Evolutionary conservation across 495 filamentous ascomycete species (phyloP).

Genomic region (Penicillium salamii): DNA sequence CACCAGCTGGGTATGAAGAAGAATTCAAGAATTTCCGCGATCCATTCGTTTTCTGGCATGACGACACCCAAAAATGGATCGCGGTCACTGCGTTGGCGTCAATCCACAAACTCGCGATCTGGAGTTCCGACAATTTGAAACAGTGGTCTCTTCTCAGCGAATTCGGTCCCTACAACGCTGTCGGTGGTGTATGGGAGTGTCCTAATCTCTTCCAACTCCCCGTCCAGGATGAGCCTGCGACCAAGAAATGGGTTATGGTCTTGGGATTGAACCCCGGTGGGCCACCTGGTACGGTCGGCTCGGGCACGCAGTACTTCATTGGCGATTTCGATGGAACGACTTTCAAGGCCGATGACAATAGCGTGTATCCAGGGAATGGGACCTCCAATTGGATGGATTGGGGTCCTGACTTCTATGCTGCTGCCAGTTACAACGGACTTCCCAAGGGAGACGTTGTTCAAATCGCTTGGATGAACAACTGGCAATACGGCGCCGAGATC

Average conservation of each 20-base stretch:
- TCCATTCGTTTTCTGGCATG: constrained; percentile 55
- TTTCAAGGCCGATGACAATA: constrained; percentile 25
- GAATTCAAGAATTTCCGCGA: constrained; percentile 51
- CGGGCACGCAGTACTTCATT: constrained; percentile 34
- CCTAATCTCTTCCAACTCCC: constrained; percentile 46
- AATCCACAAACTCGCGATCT: constrained; percentile 52
- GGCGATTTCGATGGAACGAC: constrained; percentile 37
- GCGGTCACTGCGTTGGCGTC: constrained; percentile 46
- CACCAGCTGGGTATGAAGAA: constrained; percentile 28
- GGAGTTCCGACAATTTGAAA: constrained; percentile 49
- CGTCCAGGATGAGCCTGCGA: constrained; percentile 23
- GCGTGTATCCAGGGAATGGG: constrained; percentile 1
- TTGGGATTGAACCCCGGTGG: constrained; percentile 57
- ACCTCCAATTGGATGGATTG: constrained; percentile 4
- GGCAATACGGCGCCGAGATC: constrained; percentile 47
- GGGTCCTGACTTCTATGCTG: constrained; percentile 3
- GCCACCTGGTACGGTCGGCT: constrained; percentile 48
- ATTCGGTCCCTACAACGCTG: constrained; percentile 48
- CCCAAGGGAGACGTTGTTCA: constrained; percentile 32
- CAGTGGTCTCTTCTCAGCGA: constrained; percentile 53
- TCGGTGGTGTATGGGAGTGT: constrained; percentile 60
- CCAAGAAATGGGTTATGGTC: constrained; percentile 43
- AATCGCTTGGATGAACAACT: constrained; percentile 60
- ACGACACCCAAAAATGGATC: constrained; percentile 45
- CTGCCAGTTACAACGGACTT: not conserved